Percentiles rank a stretch among this genome's conserved stretches.
Evolutionary conservation across 2,329 filamentous ascomycete genomes (phyloP).

Genomic region (Bipolaris sorokiniana): DNA sequence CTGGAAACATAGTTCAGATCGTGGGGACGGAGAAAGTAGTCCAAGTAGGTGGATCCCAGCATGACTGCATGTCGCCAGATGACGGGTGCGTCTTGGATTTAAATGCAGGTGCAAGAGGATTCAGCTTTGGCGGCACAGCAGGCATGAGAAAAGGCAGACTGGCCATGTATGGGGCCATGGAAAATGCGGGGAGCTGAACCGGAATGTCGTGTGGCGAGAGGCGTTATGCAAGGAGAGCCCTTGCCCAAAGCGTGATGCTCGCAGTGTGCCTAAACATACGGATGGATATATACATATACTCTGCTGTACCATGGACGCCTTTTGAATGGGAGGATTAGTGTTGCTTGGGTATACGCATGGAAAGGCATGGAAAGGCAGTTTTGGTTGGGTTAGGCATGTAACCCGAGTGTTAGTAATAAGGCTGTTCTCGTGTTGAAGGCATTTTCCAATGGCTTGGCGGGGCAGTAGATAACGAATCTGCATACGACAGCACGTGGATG

Average conservation of each 20-base stretch:
- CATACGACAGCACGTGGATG: background rate
- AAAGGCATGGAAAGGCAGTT: background rate
- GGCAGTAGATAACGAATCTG: background rate
- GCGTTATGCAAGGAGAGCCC: conserved; percentile 1
- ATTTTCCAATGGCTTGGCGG: background rate
- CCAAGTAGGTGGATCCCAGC: background rate
- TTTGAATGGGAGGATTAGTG: too few species aligned
- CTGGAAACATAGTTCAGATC: background rate
- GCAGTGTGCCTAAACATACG: background rate
- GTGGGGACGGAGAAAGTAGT: background rate
- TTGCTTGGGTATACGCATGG: background rate
- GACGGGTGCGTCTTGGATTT: background rate
- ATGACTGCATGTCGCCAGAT: background rate
- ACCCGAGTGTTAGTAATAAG: background rate
- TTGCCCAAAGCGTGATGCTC: background rate
- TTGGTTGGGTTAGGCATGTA: background rate
- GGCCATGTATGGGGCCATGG: background rate
- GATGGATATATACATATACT: too few species aligned
- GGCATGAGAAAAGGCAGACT: background rate
- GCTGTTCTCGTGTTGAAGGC: background rate
- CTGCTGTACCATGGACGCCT: too few species aligned
- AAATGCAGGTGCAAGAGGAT: background rate
- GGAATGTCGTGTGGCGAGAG: background rate
- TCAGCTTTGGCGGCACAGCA: background rate
- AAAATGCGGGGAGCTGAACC: background rate